These are phyloP conservation scores for Penicillium sp. DNA, from an alignment of 2,329 filamentous ascomycete species.

Conservation along the genomic window DNA sequence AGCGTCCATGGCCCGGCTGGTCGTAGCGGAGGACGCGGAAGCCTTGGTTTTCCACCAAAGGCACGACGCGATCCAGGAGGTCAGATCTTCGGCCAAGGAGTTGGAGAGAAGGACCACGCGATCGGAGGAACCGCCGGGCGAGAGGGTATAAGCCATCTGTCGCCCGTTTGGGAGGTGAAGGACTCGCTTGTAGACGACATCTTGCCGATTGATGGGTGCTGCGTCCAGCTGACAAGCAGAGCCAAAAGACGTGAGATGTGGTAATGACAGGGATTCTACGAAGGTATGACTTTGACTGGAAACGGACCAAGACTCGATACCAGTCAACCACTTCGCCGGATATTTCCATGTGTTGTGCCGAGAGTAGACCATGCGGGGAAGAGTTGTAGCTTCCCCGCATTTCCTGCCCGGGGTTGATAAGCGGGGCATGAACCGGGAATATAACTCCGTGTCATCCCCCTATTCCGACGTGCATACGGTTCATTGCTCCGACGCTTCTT, in stretches of 20 bases:
- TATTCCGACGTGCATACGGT: background rate
- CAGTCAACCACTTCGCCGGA: no score
- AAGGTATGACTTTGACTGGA: no score
- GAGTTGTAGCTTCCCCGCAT: no score
- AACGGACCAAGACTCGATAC: no score
- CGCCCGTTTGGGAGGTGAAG: slow-evolving; percentile 14
- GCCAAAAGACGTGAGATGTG: no score
- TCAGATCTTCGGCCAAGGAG: slow-evolving; percentile 39
- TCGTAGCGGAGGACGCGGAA: slow-evolving; percentile 48
- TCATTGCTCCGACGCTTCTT: slow-evolving; percentile 4
- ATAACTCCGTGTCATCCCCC: background rate
- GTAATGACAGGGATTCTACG: no score
- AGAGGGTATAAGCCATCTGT: slow-evolving; percentile 12
- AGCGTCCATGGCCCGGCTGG: slow-evolving; percentile 46
- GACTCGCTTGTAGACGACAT: slow-evolving; percentile 4
- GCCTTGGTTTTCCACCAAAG: slow-evolving; percentile 33
- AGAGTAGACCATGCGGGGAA: no score
- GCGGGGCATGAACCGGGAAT: slow-evolving; percentile 2
- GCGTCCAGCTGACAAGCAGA: no score
- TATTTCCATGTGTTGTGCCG: no score
- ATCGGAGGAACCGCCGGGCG: slow-evolving; percentile 16
- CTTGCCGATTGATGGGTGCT: background rate
- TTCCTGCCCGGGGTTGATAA: background rate
- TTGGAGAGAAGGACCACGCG: slow-evolving; percentile 44
- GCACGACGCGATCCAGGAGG: slow-evolving; percentile 43